Conservation (phyloP, 176 grass and related monocot species). For the Eremochloa ophiuroides region DNA sequence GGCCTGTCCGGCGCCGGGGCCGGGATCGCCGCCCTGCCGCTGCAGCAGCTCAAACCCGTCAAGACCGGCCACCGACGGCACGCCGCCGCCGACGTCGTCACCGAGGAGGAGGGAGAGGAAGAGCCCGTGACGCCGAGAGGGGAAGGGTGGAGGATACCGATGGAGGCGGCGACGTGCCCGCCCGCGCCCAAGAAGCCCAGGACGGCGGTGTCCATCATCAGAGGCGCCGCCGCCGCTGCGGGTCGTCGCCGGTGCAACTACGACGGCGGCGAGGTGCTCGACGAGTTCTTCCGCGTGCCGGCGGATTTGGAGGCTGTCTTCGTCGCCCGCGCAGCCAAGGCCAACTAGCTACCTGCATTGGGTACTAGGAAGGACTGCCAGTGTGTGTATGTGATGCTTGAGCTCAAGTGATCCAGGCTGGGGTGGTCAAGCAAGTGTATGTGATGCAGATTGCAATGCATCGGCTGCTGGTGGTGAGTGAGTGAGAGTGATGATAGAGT, state of each 20-base stretch:
- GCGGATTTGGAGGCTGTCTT: constrained; percentile 45
- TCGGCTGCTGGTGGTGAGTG: background rate
- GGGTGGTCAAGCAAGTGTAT: background rate
- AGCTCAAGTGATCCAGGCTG: constrained; percentile 5
- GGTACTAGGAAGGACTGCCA: background rate
- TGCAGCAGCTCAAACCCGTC: constrained; percentile 22
- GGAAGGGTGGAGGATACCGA: constrained; percentile 29
- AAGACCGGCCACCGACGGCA: constrained; percentile 6
- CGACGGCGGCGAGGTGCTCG: constrained; percentile 27
- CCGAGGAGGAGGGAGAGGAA: background rate
- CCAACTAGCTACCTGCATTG: background rate
- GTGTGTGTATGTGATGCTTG: background rate
- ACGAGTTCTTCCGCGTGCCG: constrained; percentile 57
- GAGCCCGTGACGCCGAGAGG: constrained; percentile 39
- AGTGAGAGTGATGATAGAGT: background rate
- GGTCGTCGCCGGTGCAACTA: constrained; percentile 30
- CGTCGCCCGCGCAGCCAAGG: constrained; percentile 26
- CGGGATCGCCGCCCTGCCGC: constrained; percentile 3
- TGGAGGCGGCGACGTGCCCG: constrained; percentile 30
- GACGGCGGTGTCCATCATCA: constrained; percentile 19
- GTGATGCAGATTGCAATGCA: background rate
- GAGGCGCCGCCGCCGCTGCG: background rate
- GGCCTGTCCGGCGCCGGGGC: background rate
- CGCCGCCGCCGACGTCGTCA: background rate
- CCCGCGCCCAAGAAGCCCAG: constrained; percentile 56